Conservation (phyloP, 2,329 filamentous ascomycete species). For the Rutstroemia sydowiana region DNA sequence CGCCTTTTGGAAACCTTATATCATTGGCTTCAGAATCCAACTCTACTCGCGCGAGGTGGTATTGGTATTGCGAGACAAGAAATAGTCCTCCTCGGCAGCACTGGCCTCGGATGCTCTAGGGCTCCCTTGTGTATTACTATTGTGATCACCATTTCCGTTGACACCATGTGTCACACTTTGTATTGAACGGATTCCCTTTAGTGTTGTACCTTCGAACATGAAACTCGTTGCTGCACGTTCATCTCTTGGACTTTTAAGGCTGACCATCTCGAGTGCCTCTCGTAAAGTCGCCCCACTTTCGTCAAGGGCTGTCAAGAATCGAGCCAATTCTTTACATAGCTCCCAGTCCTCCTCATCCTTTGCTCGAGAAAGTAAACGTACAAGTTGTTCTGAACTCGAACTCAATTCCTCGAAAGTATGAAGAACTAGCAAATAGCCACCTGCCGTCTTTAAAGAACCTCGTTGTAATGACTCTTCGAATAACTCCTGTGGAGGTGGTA, state of each 20-base stretch:
- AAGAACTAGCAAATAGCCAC: slow-evolving; percentile 89
- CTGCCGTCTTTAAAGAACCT: slow-evolving; percentile 86
- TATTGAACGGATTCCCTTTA: slow-evolving; percentile 24
- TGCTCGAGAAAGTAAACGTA: slow-evolving; percentile 72
- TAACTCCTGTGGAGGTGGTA: slow-evolving; percentile 82
- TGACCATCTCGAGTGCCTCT: slow-evolving; percentile 60
- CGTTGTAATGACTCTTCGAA: slow-evolving; percentile 87
- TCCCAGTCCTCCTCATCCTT: slow-evolving; percentile 89
- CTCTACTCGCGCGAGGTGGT: not conserved
- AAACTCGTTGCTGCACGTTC: slow-evolving; percentile 31
- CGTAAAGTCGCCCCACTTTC: slow-evolving; percentile 73
- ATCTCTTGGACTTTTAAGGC: slow-evolving; percentile 34
- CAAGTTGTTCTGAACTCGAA: slow-evolving; percentile 66
- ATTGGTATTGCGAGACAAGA: slow-evolving; percentile 6
- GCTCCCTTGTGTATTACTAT: slow-evolving; percentile 14
- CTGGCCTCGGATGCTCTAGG: slow-evolving; percentile 14
- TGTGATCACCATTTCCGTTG: slow-evolving; percentile 28
- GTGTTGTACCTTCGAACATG: slow-evolving; percentile 33
- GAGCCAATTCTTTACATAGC: slow-evolving; percentile 84
- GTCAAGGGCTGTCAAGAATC: slow-evolving; percentile 92
- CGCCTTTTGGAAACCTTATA: not conserved
- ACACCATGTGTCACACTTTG: slow-evolving; percentile 28
- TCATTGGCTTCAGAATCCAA: not conserved
- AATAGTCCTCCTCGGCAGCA: slow-evolving; percentile 19
- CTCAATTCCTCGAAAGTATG: slow-evolving; percentile 71